These are phyloP conservation scores for Uromyces viciae-fabae DNA, from an alignment of 1,284 basidiomycete genomes.

Conservation along the genomic window DNA sequence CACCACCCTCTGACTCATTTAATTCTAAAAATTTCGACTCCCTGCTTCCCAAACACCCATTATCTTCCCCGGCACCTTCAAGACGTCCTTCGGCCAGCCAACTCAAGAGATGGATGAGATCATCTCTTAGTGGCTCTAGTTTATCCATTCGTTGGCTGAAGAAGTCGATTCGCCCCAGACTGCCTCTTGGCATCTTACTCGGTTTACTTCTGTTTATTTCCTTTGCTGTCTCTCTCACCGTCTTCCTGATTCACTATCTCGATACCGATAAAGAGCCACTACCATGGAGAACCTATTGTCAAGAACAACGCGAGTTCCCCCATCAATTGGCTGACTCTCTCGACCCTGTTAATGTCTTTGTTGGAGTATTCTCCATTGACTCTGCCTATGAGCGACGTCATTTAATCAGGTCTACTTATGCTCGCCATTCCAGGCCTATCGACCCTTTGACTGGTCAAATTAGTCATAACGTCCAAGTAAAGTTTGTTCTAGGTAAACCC, in stretches of 20 bases:
- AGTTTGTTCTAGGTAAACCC: conserved; percentile 86
- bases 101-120: conserved; percentile 10
- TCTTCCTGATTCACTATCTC: conserved; percentile 81
- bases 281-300: conserved; percentile 88
- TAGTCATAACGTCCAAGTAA: conserved; percentile 73
- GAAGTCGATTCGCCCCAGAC: conserved; percentile 65
- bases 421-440: conserved; percentile 62
- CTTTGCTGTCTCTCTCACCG: conserved; percentile 60
- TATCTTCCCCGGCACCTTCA: neutral
- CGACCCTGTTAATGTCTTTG: conserved; percentile 80
- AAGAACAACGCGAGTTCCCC: conserved; percentile 55
- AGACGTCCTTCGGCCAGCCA: conserved; percentile 8
- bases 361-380: conserved; percentile 90
- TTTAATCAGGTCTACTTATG: conserved; percentile 85
- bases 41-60: neutral
- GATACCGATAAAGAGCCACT: conserved; percentile 92
- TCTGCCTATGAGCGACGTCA: conserved; percentile 78
- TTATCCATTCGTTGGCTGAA: conserved; percentile 62
- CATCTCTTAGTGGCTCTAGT: conserved; percentile 29
- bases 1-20: conserved; percentile 7
- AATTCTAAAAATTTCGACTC: neutral
- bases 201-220: conserved; percentile 68
- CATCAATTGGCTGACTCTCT: conserved; percentile 62
- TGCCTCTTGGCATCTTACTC: conserved; percentile 52
- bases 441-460: conserved; percentile 54